These are phyloP conservation scores for Suillus subluteus DNA, from an alignment of 768 basidiomycete genomes.

Conservation along the genomic window DNA sequence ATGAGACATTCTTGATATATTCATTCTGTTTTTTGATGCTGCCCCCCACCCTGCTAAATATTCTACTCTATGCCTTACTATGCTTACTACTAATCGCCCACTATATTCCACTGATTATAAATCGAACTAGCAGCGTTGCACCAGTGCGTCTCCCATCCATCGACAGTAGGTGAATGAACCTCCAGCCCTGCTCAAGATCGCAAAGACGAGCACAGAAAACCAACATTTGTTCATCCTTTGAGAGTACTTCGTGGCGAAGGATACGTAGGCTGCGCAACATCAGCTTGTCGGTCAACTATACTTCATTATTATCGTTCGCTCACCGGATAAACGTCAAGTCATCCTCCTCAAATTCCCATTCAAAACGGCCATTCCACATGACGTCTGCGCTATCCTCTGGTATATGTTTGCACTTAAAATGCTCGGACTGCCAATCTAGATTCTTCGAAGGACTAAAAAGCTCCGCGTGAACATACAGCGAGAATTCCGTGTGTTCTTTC, in stretches of 20 bases:
- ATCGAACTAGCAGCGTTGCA: conserved; percentile 34
- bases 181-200: conserved; percentile 51
- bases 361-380: conserved; percentile 45
- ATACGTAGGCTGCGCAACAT: conserved; percentile 15
- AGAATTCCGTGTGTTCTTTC: conserved; percentile 41
- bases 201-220: conserved; percentile 57
- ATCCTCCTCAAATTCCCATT: conserved; percentile 55
- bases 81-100: not conserved
- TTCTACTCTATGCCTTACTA: conserved; percentile 1
- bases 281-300: conserved; percentile 1
- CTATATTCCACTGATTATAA: conserved; percentile 18
- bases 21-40: not conserved
- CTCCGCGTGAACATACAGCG: conserved; percentile 48
- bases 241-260: conserved; percentile 42
- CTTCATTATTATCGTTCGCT: conserved; percentile 13
- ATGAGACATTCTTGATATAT: conserved; percentile 16
- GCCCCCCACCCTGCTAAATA: not conserved
- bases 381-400: conserved; percentile 41
- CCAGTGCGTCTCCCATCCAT: conserved; percentile 47
- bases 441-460: conserved; percentile 45
- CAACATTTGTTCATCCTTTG: conserved; percentile 48
- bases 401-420: conserved; percentile 39
- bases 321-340: conserved; percentile 58
- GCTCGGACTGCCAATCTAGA: conserved; percentile 47
- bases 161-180: conserved; percentile 52